Conservation (phyloP, 305 asterid genomes). For the Fraxinus latifolia region DNA sequence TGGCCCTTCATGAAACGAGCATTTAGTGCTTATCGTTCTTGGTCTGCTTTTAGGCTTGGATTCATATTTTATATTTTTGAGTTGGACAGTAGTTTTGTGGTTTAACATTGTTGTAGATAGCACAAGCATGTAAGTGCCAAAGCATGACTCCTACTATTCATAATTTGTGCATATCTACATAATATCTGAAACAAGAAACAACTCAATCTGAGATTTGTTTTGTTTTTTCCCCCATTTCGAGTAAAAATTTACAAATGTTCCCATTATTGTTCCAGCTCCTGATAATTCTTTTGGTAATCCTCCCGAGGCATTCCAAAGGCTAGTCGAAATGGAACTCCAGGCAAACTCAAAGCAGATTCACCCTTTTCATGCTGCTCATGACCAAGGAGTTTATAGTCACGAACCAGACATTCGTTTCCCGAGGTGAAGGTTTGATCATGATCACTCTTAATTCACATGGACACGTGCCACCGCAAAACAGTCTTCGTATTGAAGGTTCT, state of each 20-base stretch:
- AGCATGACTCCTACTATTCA: neutral
- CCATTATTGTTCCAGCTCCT: conserved; percentile 22
- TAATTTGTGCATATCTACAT: neutral
- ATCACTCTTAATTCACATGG: neutral
- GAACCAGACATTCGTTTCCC: neutral
- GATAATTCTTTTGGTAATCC: conserved; percentile 41
- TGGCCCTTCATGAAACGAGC: neutral
- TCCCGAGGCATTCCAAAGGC: conserved; percentile 79
- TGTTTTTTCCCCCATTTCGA: neutral
- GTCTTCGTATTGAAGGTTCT: neutral
- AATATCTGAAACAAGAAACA: neutral
- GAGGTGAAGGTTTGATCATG: neutral
- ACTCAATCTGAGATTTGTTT: neutral
- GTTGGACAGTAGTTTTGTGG: neutral
- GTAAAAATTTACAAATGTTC: neutral
- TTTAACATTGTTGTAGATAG: neutral
- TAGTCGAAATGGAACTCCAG: conserved; percentile 1
- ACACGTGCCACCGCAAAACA: neutral
- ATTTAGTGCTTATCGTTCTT: neutral
- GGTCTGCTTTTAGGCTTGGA: neutral
- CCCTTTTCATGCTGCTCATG: neutral
- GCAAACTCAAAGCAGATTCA: neutral
- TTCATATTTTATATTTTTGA: neutral
- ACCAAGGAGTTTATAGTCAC: neutral
- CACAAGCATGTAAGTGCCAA: neutral